Base-by-base conservation (phyloP, 2,329 filamentous ascomycete genomes). In the Claviceps humidiphila region DNA sequence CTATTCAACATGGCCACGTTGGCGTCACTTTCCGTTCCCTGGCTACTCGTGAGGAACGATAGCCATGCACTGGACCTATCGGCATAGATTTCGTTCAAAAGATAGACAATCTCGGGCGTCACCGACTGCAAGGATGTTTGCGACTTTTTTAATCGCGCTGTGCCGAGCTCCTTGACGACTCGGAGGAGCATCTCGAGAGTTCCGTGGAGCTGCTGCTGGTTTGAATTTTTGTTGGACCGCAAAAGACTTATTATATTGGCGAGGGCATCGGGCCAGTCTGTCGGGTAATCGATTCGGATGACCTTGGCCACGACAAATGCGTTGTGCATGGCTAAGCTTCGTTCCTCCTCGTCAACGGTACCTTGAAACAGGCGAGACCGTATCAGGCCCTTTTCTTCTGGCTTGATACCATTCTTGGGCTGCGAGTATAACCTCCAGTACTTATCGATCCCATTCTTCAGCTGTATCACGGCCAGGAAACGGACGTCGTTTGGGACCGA, bases 401-500 rank as follows among this genome's bases (percentile, higher is more conserved):
- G 78, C 64, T 84, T 81, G 53, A 85, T 78, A 49, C 87, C 81
- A 38, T 86, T 87, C 64, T 72, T 75, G 30, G 65, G 49, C 53
- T 68, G 59, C 38, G 70, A 64, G 76, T 88, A 63, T n/a, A 70
- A 59, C 14, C 93, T 80, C 93, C 93, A 98, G 68, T 89, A 89
- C 64, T 85, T 89, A 65, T 97, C 91, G 67, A 97, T 90, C 52
- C 90, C 93, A 66, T 97, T 96, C 66, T 97, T 97, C 51, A 98
- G 76, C 64, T 95, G 87, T 59, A 97, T 95, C 53, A 97, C 81
- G 51, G 91, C 87, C 11, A 96, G 82, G 62, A 95, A 89, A 55
- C 93, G 86, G 51, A 91, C 79, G 61, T 94, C 84, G 53, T 80
- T 70, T 1, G 88, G 86, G 1, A 94, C 72, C 2, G 81, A 81